Evolutionary conservation across 1,284 basidiomycete species (phyloP), one percentile per base, ranked within the genome.

Genomic region (Microbotryum saponariae): DNA sequence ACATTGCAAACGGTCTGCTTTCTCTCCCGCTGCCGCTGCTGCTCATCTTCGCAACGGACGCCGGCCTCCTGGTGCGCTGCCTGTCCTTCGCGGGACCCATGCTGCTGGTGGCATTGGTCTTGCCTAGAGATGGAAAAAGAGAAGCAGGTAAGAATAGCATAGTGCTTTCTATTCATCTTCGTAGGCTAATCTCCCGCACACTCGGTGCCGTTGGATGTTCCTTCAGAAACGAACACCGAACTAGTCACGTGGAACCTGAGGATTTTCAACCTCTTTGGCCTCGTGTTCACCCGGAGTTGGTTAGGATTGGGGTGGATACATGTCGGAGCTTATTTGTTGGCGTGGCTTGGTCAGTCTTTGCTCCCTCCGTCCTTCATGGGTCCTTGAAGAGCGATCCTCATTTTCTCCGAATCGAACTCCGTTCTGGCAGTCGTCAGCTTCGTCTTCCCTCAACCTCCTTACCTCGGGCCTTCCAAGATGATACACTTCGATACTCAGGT

Each of bases 401-500:
- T 1, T 8, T 16, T 20, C 4, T 14, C 29, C n/a, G 2, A 7
- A 3, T 20, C 45, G 50, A 31, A 51, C 51, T 0, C 4, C 20
- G 27, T 18, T 33, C 2, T 46, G 12, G 16, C 20, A 64, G 65
- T 56, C 27, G 31, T 55, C 2, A 27, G 48, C n/a, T 63, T 68
- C 54, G 50, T 66, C 14, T 48, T 55, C 18, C 67, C 67, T 12
- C 67, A 68, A 53, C 67, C 67, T 4, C 20, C 42, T 4, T 68
- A 68, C 44, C 60, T 66, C 33, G 67, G 64, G 6, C 62, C 60
- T 1, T 46, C 54, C 4, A 53, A 55, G 5, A 3, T 66, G 4
- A 6, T 18, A 3, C 6, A 14, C 6, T 44, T 66, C n/a, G 45
- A 48, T 0, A 14, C 55, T 16, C 61, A 60, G 18, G 66, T 67